These are phyloP conservation scores for Datura wrightii DNA, from an alignment of 257 asterid genomes.

Conservation along the genomic window DNA sequence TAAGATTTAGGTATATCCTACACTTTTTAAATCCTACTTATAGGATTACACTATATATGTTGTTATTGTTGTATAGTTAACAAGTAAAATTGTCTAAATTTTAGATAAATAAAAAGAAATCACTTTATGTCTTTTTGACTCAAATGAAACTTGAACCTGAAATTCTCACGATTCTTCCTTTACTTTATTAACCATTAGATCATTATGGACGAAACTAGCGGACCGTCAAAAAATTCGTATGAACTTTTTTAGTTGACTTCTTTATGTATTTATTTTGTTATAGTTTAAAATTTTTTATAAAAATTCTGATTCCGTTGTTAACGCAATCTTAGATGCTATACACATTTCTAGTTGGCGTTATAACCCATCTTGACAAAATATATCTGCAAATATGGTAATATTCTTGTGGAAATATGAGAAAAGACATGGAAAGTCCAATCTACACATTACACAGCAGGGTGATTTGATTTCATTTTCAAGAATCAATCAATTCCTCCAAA, in stretches of 20 bases:
- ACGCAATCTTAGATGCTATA: no score
- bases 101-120: background rate
- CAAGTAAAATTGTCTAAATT: background rate
- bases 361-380: background rate
- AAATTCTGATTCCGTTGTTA: background rate
- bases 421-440: background rate
- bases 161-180: background rate
- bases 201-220: background rate
- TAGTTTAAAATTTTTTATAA: background rate
- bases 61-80: background rate
- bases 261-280: no score
- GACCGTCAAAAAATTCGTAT: no score
- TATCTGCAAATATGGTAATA: background rate
- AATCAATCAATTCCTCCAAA: background rate
- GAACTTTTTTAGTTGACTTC: no score
- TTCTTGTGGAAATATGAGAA: background rate
- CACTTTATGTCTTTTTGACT: background rate
- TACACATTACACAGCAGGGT: background rate
- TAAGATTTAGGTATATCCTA: no score
- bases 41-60: no score
- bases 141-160: background rate
- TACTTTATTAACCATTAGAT: background rate
- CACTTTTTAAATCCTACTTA: no score
- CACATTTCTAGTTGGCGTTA: background rate
- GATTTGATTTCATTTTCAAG: conserved; percentile 22